Evolutionary conservation across 2,329 filamentous ascomycete species (phyloP).

Genomic region (Seiridium cupressi): DNA sequence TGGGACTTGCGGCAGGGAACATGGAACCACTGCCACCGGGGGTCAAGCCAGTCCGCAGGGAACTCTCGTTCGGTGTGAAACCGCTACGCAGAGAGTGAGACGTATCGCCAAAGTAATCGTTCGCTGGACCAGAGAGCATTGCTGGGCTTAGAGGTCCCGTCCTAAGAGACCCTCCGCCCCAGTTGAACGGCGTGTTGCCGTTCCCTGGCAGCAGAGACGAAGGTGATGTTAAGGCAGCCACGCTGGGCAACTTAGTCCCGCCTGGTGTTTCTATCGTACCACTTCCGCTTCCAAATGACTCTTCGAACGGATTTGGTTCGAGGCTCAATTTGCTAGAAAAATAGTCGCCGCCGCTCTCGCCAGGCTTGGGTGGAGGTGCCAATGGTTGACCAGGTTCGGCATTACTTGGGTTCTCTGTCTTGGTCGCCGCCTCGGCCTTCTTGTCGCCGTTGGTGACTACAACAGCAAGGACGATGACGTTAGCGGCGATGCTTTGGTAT

Average conservation of each 20-base stretch:
- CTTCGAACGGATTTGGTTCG: conserved; percentile 96
- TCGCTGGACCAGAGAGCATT: conserved; percentile 85
- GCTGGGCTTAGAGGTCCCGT: conserved; percentile 94
- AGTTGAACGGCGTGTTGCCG: conserved; percentile 72
- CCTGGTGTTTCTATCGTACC: conserved; percentile 75
- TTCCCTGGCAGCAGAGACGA: conserved; percentile 74
- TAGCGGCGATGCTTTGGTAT: conserved; percentile 15
- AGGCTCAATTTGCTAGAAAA: conserved; percentile 67
- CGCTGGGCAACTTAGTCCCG: conserved; percentile 79
- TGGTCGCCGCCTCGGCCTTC: conserved; percentile 45
- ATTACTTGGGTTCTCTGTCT: conserved; percentile 51
- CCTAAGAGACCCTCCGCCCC: conserved; percentile 79
- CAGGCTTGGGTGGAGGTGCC: conserved; percentile 68
- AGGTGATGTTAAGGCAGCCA: conserved; percentile 88
- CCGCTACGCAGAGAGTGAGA: conserved; percentile 71
- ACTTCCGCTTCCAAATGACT: conserved; percentile 71
- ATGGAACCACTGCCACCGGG: conserved; percentile 95
- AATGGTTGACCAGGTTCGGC: conserved; percentile 63
- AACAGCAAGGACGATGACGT: conserved; percentile 15
- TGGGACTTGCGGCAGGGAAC: conserved; percentile 90
- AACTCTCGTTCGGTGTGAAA: conserved; percentile 97
- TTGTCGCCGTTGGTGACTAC: conserved; percentile 42
- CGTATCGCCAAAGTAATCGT: conserved; percentile 85
- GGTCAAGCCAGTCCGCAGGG: conserved; percentile 84
- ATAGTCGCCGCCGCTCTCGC: conserved; percentile 54